Percentiles rank a stretch among this genome's conserved stretches.
phyloP scores from a whole-genome alignment of 1,284 basidiomycete genomes.

The Singerocomus inundabilis region DNA sequence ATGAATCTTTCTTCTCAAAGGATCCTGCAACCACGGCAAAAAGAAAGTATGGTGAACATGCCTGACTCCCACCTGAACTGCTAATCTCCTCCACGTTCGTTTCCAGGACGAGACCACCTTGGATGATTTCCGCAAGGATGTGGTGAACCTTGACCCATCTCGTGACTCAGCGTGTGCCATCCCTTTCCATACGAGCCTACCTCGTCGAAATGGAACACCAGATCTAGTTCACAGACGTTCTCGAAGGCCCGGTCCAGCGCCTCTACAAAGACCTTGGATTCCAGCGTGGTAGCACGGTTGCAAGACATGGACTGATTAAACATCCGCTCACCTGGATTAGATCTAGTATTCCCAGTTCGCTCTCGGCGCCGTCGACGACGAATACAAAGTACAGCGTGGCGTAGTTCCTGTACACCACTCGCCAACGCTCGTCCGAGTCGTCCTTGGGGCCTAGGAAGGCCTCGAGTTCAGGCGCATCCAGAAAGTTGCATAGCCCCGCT shows the following conservation, averaged over 20 bases:
- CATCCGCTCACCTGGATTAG: conserved; percentile 81
- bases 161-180: conserved; percentile 6
- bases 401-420: conserved; percentile 83
- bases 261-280: conserved; percentile 87
- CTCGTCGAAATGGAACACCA: conserved; percentile 99
- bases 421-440: conserved; percentile 57
- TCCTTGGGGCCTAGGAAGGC: conserved; percentile 64
- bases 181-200: conserved; percentile 42
- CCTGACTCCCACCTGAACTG: conserved; percentile 55
- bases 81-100: conserved; percentile 95
- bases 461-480: conserved; percentile 88
- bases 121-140: conserved; percentile 92
- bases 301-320: background rate
- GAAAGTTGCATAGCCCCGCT: conserved; percentile 83
- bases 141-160: conserved; percentile 68
- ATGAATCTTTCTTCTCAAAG: background rate
- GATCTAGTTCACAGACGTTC: conserved; percentile 97
- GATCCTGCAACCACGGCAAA: background rate
- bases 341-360: conserved; percentile 94
- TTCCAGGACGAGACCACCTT: conserved; percentile 97
- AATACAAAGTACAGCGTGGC: conserved; percentile 98
- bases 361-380: conserved; percentile 93
- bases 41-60: background rate
- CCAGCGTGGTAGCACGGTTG: background rate
- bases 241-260: conserved; percentile 94